A percentile compares a stretch with the other conserved stretches of the same genome.
Evolutionary conservation across 1,284 basidiomycete genomes (phyloP).

Genomic region (Ceraceosorus bombacis): DNA sequence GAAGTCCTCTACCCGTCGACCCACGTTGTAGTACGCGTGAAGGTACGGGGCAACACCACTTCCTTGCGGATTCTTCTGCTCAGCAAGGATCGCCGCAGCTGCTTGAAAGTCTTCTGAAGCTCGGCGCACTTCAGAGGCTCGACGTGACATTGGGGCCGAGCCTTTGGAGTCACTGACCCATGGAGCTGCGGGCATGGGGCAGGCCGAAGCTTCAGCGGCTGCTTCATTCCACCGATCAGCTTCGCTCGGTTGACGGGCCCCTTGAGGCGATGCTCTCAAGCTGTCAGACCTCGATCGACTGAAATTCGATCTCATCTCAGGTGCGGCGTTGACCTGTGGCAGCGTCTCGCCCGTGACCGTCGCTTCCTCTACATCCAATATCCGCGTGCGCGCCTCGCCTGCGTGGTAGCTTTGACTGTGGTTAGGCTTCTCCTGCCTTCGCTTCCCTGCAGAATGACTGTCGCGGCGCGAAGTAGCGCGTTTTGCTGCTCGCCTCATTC

Average conservation of each 20-base stretch:
- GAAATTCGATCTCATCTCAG: not conserved
- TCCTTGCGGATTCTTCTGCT: not conserved
- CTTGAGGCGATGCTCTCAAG: not conserved
- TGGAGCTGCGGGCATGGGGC: no score
- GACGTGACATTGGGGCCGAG: no score
- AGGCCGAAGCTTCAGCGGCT: not conserved
- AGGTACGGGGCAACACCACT: not conserved
- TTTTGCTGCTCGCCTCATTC: constrained; percentile 29
- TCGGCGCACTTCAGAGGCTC: not conserved
- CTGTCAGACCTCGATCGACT: not conserved
- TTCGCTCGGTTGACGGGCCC: not conserved
- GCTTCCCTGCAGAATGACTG: constrained; percentile 11
- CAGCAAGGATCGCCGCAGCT: not conserved
- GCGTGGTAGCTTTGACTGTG: constrained; percentile 30
- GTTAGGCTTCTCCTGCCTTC: constrained; percentile 7
- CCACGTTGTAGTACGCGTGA: constrained; percentile 23
- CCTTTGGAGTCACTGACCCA: no score
- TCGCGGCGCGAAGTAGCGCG: constrained; percentile 27
- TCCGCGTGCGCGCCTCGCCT: constrained; percentile 18
- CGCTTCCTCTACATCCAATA: not conserved
- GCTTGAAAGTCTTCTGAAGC: not conserved
- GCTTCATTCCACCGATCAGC: not conserved
- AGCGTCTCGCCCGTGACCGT: no score
- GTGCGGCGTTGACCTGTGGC: not conserved
- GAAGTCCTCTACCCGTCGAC: constrained; percentile 34